These are phyloP conservation scores for Amyloporia xantha DNA, from an alignment of 768 basidiomycete genomes.

Conservation along the genomic window DNA sequence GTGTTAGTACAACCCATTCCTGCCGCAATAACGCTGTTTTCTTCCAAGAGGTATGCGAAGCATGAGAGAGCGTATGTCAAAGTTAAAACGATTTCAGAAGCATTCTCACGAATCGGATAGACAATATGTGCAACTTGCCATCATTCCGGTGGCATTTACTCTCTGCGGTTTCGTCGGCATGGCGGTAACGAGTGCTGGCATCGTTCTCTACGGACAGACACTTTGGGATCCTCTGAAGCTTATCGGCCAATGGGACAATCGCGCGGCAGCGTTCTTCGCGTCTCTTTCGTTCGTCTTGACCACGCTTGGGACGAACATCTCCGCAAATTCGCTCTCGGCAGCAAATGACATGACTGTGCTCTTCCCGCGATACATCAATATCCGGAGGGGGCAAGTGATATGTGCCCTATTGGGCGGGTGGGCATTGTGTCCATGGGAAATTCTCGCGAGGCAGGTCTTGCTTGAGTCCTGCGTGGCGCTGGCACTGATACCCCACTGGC, in stretches of 20 bases:
- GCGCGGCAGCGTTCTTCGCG: slow-evolving; percentile 80
- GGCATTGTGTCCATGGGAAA: slow-evolving; percentile 85
- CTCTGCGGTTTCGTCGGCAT: slow-evolving; percentile 75
- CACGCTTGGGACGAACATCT: slow-evolving; percentile 60
- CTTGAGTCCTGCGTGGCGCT: slow-evolving; percentile 2
- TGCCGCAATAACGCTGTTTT: not conserved
- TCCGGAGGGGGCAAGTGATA: slow-evolving; percentile 66
- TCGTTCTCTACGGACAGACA: slow-evolving; percentile 57
- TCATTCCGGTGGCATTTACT: slow-evolving; percentile 76
- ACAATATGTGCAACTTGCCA: slow-evolving; percentile 66
- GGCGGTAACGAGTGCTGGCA: slow-evolving; percentile 72
- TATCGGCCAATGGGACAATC: slow-evolving; percentile 78
- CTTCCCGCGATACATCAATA: slow-evolving; percentile 72
- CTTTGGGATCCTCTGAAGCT: slow-evolving; percentile 73
- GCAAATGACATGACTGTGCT: slow-evolving; percentile 85
- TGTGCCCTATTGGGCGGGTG: slow-evolving; percentile 82
- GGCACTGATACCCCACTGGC: not conserved
- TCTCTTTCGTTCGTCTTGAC: slow-evolving; percentile 68
- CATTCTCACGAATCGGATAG: slow-evolving; percentile 24
- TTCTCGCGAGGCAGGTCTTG: slow-evolving; percentile 42
- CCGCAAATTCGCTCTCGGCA: slow-evolving; percentile 70
- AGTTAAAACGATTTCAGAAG: no score
- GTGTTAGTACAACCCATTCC: slow-evolving; percentile 5
- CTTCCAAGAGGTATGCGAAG: slow-evolving; percentile 61
- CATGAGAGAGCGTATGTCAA: slow-evolving; percentile 49